A percentile compares a stretch with the other conserved stretches of the same genome.
Evolutionary conservation across 108 stramenopile species (phyloP).

Genomic region (Conticribra guillardii): DNA sequence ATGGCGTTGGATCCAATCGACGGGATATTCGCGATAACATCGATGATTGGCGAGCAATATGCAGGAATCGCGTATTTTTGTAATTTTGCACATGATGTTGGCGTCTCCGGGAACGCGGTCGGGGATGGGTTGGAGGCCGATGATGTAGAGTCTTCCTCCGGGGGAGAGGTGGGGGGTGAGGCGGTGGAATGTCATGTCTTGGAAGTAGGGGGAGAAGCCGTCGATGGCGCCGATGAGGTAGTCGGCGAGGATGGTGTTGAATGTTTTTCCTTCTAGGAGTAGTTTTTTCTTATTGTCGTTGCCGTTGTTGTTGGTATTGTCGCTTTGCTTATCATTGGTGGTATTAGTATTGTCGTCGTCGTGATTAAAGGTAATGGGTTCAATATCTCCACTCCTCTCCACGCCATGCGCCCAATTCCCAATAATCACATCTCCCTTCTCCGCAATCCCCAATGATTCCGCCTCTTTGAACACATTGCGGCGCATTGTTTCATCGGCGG

Average conservation of each 20-base stretch:
- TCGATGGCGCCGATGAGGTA: constrained; percentile 97
- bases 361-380: too few relatives aligned
- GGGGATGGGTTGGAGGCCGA: constrained; percentile 93
- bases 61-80: constrained; percentile 91
- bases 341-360: too few relatives aligned
- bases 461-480: constrained; percentile 70
- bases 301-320: too few relatives aligned
- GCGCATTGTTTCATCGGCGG: constrained; percentile 85
- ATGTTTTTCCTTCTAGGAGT: constrained; percentile 37
- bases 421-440: constrained; percentile 74
- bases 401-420: constrained; percentile 86
- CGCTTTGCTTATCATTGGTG: too few relatives aligned
- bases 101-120: constrained; percentile 69
- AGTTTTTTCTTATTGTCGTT: constrained; percentile 15
- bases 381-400: constrained; percentile 18
- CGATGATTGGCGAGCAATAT: constrained; percentile 93
- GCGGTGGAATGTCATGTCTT: constrained; percentile 88
- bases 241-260: constrained; percentile 90
- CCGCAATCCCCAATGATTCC: constrained; percentile 52
- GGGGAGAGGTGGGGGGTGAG: constrained; percentile 79
- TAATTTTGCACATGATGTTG: constrained; percentile 86
- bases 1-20: constrained; percentile 93
- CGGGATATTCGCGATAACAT: constrained; percentile 94
- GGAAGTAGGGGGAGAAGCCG: constrained; percentile 94
- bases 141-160: constrained; percentile 90